phyloP scores from a whole-genome alignment of 768 basidiomycete species.

The Trametes villosa region DNA sequence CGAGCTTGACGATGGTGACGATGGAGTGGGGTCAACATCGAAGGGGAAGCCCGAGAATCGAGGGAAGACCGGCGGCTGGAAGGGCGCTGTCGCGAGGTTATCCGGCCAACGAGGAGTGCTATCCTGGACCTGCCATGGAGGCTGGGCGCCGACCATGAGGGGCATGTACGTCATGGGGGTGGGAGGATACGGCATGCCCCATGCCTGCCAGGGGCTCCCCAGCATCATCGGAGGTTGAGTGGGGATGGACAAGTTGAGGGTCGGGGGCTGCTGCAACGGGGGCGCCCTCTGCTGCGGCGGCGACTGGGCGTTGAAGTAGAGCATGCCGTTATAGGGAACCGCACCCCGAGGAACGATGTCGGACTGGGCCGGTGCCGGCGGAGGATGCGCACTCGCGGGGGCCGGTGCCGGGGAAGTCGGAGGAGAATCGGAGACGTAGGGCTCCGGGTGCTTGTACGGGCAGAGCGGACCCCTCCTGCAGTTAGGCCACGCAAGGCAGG shows the following conservation, averaged over 20 bases:
- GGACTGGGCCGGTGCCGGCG: constrained; percentile 2
- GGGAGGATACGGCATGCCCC: constrained; percentile 12
- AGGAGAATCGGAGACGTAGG: constrained; percentile 25
- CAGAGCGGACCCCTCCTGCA: constrained; percentile 32
- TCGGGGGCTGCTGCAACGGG: constrained; percentile 5
- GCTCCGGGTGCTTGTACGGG: constrained; percentile 37
- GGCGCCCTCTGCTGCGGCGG: constrained; percentile 12
- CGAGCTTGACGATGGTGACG: background rate
- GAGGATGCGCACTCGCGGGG: constrained; percentile 8
- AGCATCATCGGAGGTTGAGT: constrained; percentile 1
- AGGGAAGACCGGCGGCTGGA: background rate
- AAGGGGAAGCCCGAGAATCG: background rate
- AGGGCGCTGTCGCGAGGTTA: background rate
- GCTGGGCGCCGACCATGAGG: background rate
- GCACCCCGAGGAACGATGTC: constrained; percentile 28
- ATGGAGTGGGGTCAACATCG: background rate
- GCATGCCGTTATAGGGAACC: constrained; percentile 28
- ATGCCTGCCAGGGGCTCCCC: constrained; percentile 14
- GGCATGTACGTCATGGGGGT: constrained; percentile 18
- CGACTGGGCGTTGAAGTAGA: constrained; percentile 27
- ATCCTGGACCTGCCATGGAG: background rate
- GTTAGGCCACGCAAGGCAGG: constrained; percentile 40
- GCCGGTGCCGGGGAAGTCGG: constrained; percentile 10
- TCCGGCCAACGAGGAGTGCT: background rate
- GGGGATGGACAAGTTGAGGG: background rate